These are phyloP conservation scores for Aspergillus versicolor DNA, from an alignment of 2,329 filamentous ascomycete genomes.

Conservation along the genomic window DNA sequence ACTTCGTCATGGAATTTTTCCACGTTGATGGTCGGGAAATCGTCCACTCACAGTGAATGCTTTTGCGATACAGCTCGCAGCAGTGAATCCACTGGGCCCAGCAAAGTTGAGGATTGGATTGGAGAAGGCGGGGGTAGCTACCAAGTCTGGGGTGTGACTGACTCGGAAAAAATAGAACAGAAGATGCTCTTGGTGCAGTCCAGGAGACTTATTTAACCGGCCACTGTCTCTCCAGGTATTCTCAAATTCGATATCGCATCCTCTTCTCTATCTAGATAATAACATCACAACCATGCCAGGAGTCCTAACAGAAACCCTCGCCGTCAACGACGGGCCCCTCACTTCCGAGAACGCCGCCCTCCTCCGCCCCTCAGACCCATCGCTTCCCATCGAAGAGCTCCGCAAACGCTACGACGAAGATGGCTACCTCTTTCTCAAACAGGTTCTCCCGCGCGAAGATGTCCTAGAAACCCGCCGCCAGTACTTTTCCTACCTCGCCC, in stretches of 20 bases:
- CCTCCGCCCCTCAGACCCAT: slow-evolving; percentile 45
- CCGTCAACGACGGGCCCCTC: slow-evolving; percentile 49
- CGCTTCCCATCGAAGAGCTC: slow-evolving; percentile 50
- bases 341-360: slow-evolving; percentile 44
- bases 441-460: slow-evolving; percentile 53
- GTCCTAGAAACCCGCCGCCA: slow-evolving; percentile 52
- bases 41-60: slow-evolving; percentile 3
- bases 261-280: too few species aligned
- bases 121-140: slow-evolving; percentile 1
- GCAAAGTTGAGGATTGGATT: slow-evolving; percentile 5
- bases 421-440: slow-evolving; percentile 58
- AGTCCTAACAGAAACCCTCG: slow-evolving; percentile 12
- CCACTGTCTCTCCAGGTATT: neutral
- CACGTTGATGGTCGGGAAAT: slow-evolving; percentile 2
- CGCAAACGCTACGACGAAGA: slow-evolving; percentile 49
- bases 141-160: too few species aligned
- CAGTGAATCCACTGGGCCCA: neutral
- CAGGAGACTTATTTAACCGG: slow-evolving; percentile 4
- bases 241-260: neutral
- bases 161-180: neutral
- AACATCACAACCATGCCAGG: slow-evolving; percentile 13
- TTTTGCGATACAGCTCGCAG: neutral
- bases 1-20: slow-evolving; percentile 8
- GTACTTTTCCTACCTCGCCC: slow-evolving; percentile 56
- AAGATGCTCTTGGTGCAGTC: neutral